A percentile compares a stretch with the other conserved stretches of the same genome.
These are phyloP conservation scores for Aspergillus coremiiformis DNA, from an alignment of 495 filamentous ascomycete genomes.

Conservation along the genomic window DNA sequence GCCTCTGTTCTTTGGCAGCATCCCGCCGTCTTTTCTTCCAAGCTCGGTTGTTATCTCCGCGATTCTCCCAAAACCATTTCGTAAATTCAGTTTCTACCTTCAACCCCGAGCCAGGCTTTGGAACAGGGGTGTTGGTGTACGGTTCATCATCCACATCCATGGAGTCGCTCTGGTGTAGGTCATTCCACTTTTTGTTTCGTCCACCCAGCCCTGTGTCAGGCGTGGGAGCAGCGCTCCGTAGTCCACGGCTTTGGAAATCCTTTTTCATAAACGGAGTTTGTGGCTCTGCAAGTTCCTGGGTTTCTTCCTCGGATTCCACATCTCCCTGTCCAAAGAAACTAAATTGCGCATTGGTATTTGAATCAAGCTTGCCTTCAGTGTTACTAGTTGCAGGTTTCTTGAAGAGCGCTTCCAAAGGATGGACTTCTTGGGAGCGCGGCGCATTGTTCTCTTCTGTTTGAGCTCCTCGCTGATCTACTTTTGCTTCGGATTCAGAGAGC, in stretches of 20 bases:
- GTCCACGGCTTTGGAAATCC: slow-evolving; percentile 63
- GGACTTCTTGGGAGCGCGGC: slow-evolving; percentile 47
- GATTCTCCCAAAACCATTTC: slow-evolving; percentile 87
- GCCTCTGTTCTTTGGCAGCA: slow-evolving; percentile 75
- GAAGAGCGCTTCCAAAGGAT: slow-evolving; percentile 85
- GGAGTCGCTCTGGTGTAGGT: slow-evolving; percentile 18
- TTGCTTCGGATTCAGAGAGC: slow-evolving; percentile 7
- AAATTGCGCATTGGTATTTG: slow-evolving; percentile 47
- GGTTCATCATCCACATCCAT: slow-evolving; percentile 26
- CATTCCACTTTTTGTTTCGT: slow-evolving; percentile 27
- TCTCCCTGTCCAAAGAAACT: slow-evolving; percentile 53
- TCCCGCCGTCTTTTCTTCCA: slow-evolving; percentile 85
- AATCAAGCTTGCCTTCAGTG: slow-evolving; percentile 27
- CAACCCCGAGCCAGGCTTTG: slow-evolving; percentile 23
- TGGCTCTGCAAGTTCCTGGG: slow-evolving; percentile 42
- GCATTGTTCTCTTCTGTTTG: slow-evolving; percentile 8
- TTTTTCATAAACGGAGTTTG: slow-evolving; percentile 74
- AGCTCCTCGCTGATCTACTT: slow-evolving; percentile 6
- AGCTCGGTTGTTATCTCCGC: slow-evolving; percentile 79
- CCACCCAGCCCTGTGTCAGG: slow-evolving; percentile 80
- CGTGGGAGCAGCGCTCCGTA: slow-evolving; percentile 84
- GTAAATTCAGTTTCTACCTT: slow-evolving; percentile 62
- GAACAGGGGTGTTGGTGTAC: slow-evolving; percentile 24
- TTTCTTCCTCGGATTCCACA: slow-evolving; percentile 41
- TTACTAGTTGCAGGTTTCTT: slow-evolving; percentile 52